Evolutionary conservation across 208 protist species (phyloP).

Genomic region (Kentomonas sorsogonicus): DNA sequence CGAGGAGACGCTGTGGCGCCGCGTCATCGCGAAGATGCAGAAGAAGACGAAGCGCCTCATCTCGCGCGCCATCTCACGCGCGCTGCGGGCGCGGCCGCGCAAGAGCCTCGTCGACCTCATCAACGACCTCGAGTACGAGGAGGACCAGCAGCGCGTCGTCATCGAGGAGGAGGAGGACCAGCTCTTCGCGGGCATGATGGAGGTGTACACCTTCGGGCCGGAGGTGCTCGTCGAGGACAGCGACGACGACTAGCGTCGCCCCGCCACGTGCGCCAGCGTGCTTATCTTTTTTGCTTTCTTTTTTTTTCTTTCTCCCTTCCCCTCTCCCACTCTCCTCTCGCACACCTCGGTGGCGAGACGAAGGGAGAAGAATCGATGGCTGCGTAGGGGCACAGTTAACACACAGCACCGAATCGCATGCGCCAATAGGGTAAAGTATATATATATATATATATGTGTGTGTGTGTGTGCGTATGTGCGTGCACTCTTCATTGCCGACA

Average conservation of each 20-base stretch:
- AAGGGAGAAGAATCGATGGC: no score
- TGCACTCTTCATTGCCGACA: no score
- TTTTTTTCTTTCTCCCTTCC: slow-evolving; percentile 1
- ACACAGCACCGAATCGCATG: no score
- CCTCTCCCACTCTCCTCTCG: no score
- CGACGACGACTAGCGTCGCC: slow-evolving; percentile 11
- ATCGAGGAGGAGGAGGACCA: slow-evolving; percentile 23
- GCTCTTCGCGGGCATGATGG: slow-evolving; percentile 20
- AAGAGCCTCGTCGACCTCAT: no score
- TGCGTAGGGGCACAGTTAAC: no score
- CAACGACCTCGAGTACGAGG: slow-evolving; percentile 24
- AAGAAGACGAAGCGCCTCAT: slow-evolving; percentile 31
- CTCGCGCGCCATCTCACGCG: slow-evolving; percentile 21
- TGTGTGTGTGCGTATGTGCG: neutral
- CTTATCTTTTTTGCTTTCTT: neutral
- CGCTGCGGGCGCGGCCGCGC: no score
- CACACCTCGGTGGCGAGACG: no score
- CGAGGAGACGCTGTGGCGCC: slow-evolving; percentile 35
- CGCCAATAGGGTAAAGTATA: slow-evolving; percentile 3
- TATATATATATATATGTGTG: neutral
- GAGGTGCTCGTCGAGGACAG: slow-evolving; percentile 38
- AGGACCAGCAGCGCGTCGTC: slow-evolving; percentile 27
- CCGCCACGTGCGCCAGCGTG: neutral
- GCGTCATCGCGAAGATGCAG: slow-evolving; percentile 28
- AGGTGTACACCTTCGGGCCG: slow-evolving; percentile 39